Base-by-base conservation (phyloP, 2,329 filamentous ascomycete genomes). In the Claviceps sp. region DNA sequence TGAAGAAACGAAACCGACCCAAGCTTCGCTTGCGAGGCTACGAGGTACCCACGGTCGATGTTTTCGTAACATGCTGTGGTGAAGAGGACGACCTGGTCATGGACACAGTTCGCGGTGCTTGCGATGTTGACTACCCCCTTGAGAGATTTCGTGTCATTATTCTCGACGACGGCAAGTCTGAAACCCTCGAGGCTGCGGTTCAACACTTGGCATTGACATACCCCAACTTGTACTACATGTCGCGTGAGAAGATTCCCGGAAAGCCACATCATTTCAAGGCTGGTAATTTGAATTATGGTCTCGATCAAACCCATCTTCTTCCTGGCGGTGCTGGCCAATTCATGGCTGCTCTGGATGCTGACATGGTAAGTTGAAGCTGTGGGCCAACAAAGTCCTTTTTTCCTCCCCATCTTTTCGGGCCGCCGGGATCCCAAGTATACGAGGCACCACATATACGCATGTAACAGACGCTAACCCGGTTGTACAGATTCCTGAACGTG, bases 261-360 rank as follows among this genome's bases (percentile, higher is more conserved):
- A 65, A 71, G 37, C 72, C 73, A 1, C 71, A 78, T 57, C 75
- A 79, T 60, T 82, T 79, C 70, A 84, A 84, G 67, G 78, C 80
- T 1, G 79, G 80, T 49, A 84, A 84, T 60, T 67, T 84, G 50
- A 83, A 82, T 64, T 76, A 78, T 52, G 81, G 77, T 37, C 63
- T 79, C 20, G 73, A 78, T 16, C 69, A 72, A 51, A 69, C 73
- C 4, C 67, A 69, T 16, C 60, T 65, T n/a, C 64, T 81, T 36
- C 74, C 76, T 1, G 77, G 76, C 18, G 78, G 78, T 24, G 69
- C 75, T n/a, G 70, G 71, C 42, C 70, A 77, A 58, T 82, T 72
- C 62, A 76, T 83, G 61, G 80, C 79, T n/a, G 76, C 77, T 41
- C 67, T 85, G 37, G 81, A 85, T 60, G 81, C 80, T 20, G 81